Base-by-base conservation (phyloP, 2,329 filamentous ascomycete species). In the Dactylellina haptotyla region DNA sequence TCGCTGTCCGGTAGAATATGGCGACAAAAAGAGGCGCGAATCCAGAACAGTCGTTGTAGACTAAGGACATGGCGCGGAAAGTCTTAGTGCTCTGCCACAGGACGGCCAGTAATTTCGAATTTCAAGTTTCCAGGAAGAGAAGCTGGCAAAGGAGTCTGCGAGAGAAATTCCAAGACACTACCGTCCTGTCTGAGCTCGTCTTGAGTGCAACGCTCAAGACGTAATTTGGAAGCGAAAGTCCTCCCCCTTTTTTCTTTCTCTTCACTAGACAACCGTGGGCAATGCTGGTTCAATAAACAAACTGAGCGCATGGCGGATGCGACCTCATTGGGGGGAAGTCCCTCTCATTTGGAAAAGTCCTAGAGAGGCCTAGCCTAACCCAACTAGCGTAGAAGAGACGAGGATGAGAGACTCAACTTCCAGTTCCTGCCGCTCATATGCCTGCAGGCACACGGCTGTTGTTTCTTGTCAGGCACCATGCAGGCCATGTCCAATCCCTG, bases 141-240 rank as follows among this genome's bases (percentile, higher is more conserved):
- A 73, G 61, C 43, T 65, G 54, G 30, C 18, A n/a, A n/a, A n/a
- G 18, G 18, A 66, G 66, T 66, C 50, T n/a, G n/a, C n/a, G n/a
- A n/a, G n/a, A 59, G 20, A 34, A 18, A 53, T 46, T 54, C 28
- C 50, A 37, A 57, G 62, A 66, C 62, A 66, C 43, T 50, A 39
- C 25, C 51, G 43, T 39, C 34, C 45, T 65, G 67, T 65, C 67
- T 59, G 67, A 72, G 67, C 67, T 72, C 59, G 58, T 9, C 14
- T 12, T 14, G 6, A 8, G 26, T 23, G 34, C n/a, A 26, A n/a
- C n/a, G n/a, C 20, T 50, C 39, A 37, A 53, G 6, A 71, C 53
- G 59, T 46, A 59, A 61, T 66, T 66, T 66, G 50, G 54, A 51
- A 61, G 54, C 2, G 51, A 23, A 39, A 43, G 34, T n/a, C n/a